Evolutionary conservation across 192 early-diverging fungal species (phyloP).

Genomic region (Coemansia sp.): DNA sequence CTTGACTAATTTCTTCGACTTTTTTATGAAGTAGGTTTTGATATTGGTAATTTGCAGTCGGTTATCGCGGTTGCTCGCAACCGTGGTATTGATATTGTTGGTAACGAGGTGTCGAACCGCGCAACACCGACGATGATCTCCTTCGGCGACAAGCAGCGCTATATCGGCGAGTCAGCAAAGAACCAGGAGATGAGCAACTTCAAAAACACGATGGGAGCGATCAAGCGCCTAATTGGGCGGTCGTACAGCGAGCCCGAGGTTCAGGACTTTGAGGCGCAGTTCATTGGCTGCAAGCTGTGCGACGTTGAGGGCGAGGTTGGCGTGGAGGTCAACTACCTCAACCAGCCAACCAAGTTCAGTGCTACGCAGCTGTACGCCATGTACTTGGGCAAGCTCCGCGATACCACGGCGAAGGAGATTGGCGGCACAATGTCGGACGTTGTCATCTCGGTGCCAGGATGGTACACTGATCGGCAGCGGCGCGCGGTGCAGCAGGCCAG

Average conservation of each 20-base stretch:
- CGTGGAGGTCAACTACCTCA: conserved; percentile 82
- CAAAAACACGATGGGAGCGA: conserved; percentile 87
- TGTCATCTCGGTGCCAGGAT: conserved; percentile 91
- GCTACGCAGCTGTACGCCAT: conserved; percentile 90
- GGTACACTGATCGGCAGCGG: conserved; percentile 95
- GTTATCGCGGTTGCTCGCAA: conserved; percentile 97
- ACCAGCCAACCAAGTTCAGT: conserved; percentile 76
- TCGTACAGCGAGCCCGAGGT: conserved; percentile 84
- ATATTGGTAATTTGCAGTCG: conserved; percentile 95
- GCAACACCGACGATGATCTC: conserved; percentile 94
- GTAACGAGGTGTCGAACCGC: conserved; percentile 96
- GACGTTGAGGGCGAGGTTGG: conserved; percentile 85
- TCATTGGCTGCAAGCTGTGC: conserved; percentile 79
- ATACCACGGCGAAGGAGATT: conserved; percentile 82
- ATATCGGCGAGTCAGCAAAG: conserved; percentile 93
- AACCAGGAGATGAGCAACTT: conserved; percentile 96
- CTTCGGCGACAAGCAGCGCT: conserved; percentile 94
- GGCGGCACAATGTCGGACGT: conserved; percentile 86
- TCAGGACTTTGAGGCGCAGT: conserved; percentile 77
- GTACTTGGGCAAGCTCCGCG: conserved; percentile 93
- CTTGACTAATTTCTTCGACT: not conserved
- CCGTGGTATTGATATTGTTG: conserved; percentile 96
- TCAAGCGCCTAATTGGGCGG: conserved; percentile 93
- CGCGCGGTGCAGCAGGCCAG: conserved; percentile 85
- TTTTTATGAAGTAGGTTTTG: conserved; percentile 81